These are phyloP conservation scores for Naganishia randhawae DNA, from an alignment of 768 basidiomycete species.

Conservation along the genomic window DNA sequence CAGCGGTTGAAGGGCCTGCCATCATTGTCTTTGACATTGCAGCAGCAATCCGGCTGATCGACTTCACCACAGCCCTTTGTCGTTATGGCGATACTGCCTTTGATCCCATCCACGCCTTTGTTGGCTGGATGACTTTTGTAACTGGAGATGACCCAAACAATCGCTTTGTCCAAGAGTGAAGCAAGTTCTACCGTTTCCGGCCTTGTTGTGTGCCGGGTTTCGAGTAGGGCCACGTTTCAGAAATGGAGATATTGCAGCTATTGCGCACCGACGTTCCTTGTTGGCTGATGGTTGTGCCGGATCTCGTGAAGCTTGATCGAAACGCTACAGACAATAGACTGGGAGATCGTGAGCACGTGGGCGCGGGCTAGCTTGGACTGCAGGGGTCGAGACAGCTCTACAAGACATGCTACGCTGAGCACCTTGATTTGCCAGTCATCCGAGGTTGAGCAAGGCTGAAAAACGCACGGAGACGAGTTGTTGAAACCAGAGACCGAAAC, in stretches of 20 bases:
- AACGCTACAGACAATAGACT: neutral
- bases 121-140: neutral
- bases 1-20: neutral
- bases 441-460: too few relatives aligned
- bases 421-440: too few relatives aligned
- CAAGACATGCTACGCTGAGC: too few relatives aligned
- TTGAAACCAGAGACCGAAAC: neutral
- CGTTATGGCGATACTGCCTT: neutral
- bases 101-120: neutral
- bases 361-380: neutral
- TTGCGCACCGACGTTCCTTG: neutral
- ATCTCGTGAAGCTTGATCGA: neutral
- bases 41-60: neutral
- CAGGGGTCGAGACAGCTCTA: too few relatives aligned
- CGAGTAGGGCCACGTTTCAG: neutral
- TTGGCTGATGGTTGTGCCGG: neutral
- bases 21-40: neutral
- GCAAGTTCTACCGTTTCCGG: too few relatives aligned
- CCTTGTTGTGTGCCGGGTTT: neutral
- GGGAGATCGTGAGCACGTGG: neutral
- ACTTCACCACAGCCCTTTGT: neutral
- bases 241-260: neutral
- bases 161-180: too few relatives aligned
- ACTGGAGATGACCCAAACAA: neutral
- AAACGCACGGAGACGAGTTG: too few relatives aligned